Percentiles rank a stretch among this genome's conserved stretches.
Conservation (phyloP, 2,329 filamentous ascomycete genomes). For the Periconia sp. region DNA sequence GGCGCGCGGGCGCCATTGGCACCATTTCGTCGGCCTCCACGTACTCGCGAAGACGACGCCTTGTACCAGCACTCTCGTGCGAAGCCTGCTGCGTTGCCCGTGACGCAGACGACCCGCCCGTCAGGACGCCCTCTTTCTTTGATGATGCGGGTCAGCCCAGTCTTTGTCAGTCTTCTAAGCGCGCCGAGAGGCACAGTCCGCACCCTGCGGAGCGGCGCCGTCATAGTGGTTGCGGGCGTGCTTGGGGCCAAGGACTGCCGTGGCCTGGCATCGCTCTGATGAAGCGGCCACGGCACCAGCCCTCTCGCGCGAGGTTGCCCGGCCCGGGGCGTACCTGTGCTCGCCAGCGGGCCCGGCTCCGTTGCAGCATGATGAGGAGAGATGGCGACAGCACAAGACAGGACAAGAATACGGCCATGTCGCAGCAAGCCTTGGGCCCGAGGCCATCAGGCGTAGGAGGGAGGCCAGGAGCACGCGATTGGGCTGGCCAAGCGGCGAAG, state of each 20-base stretch:
- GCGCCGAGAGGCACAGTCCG: slow-evolving; percentile 20
- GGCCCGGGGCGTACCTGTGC: too few relatives aligned
- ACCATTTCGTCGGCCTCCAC: slow-evolving; percentile 25
- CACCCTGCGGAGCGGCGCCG: slow-evolving; percentile 14
- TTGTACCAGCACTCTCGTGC: slow-evolving; percentile 11
- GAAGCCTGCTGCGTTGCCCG: slow-evolving; percentile 3
- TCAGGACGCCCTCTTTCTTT: background rate
- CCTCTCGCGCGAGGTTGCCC: too few relatives aligned
- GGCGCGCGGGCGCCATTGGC: slow-evolving; percentile 12
- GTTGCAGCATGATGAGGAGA: background rate
- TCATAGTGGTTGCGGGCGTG: slow-evolving; percentile 18
- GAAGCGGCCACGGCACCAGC: slow-evolving; percentile 14
- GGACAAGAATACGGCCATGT: too few relatives aligned
- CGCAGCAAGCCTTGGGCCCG: too few relatives aligned
- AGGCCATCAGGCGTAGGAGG: too few relatives aligned
- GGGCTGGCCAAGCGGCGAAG: slow-evolving; percentile 35
- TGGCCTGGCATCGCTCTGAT: slow-evolving; percentile 21
- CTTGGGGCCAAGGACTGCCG: slow-evolving; percentile 33
- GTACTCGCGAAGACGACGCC: slow-evolving; percentile 8
- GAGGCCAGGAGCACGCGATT: slow-evolving; percentile 17
- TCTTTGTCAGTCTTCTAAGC: slow-evolving; percentile 23
- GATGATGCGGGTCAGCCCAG: background rate
- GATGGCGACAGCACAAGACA: background rate
- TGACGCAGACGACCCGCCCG: background rate
- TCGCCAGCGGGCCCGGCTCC: too few relatives aligned